A percentile compares a stretch with the other conserved stretches of the same genome.
phyloP scores from a whole-genome alignment of 306 rosid genomes.

The Hylodesmum podocarpum region DNA sequence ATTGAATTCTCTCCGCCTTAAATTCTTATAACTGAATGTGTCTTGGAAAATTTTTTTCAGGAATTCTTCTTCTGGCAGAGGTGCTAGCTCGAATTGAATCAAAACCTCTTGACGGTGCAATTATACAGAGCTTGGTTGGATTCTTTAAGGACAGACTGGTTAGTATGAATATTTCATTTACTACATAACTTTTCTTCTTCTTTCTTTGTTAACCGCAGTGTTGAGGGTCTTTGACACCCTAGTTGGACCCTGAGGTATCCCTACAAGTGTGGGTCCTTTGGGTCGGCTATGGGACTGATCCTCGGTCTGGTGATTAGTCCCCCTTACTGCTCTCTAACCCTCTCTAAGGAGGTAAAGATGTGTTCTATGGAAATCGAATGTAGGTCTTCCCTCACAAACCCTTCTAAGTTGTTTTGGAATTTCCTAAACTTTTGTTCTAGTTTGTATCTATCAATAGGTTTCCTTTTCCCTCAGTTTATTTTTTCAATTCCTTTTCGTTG shows the following conservation, averaged over 20 bases:
- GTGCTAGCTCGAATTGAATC: conserved; percentile 56
- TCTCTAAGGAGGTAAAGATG: no score
- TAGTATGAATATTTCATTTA: conserved; percentile 44
- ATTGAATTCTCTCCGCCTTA: neutral
- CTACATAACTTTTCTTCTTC: neutral
- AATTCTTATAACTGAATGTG: conserved; percentile 23
- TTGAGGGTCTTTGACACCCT: no score
- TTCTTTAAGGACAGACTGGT: conserved; percentile 94
- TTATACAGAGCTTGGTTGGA: conserved; percentile 69
- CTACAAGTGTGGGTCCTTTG: no score
- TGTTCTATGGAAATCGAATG: no score
- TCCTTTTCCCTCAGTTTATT: neutral
- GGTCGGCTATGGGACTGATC: no score
- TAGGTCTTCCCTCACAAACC: no score
- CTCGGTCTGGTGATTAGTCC: no score
- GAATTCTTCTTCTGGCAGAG: conserved; percentile 89
- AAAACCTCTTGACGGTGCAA: conserved; percentile 62
- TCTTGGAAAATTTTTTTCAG: conserved; percentile 41
- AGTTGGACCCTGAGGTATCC: no score
- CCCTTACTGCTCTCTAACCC: no score
- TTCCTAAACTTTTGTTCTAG: neutral
- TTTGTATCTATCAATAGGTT: conserved; percentile 15
- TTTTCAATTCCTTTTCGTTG: neutral
- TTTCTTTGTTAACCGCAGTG: no score
- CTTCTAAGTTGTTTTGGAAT: neutral